Evolutionary conservation across 768 basidiomycete genomes (phyloP).

Genomic region (Candolleomyces aberdarensis): DNA sequence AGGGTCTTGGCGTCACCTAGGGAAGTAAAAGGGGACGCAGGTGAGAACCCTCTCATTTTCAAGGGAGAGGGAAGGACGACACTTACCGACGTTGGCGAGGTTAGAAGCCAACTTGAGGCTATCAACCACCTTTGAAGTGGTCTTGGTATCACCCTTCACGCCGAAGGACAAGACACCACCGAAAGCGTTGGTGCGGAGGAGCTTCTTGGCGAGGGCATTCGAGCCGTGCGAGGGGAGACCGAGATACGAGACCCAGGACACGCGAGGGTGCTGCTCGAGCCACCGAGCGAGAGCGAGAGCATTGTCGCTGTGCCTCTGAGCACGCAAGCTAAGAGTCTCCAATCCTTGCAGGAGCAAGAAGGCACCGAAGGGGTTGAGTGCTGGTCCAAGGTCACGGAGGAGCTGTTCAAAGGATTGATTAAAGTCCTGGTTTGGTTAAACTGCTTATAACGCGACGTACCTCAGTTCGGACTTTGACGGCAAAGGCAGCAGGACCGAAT

Average conservation of each 20-base stretch:
- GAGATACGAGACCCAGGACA: slow-evolving; percentile 78
- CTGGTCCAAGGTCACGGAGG: slow-evolving; percentile 65
- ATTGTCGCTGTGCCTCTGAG: slow-evolving; percentile 69
- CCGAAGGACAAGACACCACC: slow-evolving; percentile 83
- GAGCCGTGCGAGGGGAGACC: slow-evolving; percentile 64
- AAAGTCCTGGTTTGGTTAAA: background rate
- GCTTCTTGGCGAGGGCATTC: slow-evolving; percentile 53
- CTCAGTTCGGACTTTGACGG: slow-evolving; percentile 60
- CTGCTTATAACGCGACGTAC: slow-evolving; percentile 12
- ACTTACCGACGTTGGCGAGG: slow-evolving; percentile 67
- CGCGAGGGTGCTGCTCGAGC: slow-evolving; percentile 60
- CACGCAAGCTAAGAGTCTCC: slow-evolving; percentile 72
- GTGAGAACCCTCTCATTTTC: too few species aligned
- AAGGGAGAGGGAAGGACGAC: background rate
- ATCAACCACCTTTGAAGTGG: slow-evolving; percentile 65
- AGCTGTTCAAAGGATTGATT: slow-evolving; percentile 26
- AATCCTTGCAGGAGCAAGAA: slow-evolving; percentile 78
- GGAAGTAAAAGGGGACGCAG: too few species aligned
- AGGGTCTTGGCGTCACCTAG: slow-evolving; percentile 74
- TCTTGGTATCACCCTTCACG: slow-evolving; percentile 51
- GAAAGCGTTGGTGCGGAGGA: slow-evolving; percentile 52
- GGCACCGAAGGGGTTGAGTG: slow-evolving; percentile 67
- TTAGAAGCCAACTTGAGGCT: slow-evolving; percentile 66
- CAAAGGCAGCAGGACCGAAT: slow-evolving; percentile 63
- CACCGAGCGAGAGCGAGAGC: slow-evolving; percentile 65